These are phyloP conservation scores for Apiospora hydei DNA, from an alignment of 2,329 filamentous ascomycete species.

Conservation along the genomic window DNA sequence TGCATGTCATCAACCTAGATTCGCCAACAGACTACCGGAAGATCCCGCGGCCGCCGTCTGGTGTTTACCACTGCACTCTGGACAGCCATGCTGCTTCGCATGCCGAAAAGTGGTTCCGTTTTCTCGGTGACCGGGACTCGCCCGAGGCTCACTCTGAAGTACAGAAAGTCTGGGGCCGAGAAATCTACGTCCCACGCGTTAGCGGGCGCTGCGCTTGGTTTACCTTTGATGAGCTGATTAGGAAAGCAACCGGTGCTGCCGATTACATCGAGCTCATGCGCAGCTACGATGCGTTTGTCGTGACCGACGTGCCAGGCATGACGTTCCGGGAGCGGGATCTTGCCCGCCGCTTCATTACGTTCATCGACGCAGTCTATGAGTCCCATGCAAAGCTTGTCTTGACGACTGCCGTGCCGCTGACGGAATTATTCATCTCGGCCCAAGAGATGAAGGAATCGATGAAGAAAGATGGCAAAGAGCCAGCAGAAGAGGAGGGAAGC, in stretches of 20 bases:
- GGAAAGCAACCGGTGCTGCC: conserved; percentile 85
- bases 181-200: conserved; percentile 85
- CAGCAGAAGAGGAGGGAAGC: conserved; percentile 48
- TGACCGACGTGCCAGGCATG: conserved; percentile 94
- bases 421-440: conserved; percentile 83
- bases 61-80: conserved; percentile 91
- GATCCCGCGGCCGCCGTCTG: conserved; percentile 89
- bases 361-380: conserved; percentile 97
- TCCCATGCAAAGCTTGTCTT: conserved; percentile 91
- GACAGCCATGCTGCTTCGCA: conserved; percentile 80
- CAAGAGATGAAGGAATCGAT: conserved; percentile 71
- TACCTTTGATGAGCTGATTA: conserved; percentile 91
- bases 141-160: conserved; percentile 77
- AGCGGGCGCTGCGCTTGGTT: conserved; percentile 91
- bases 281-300: conserved; percentile 89
- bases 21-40: conserved; percentile 97
- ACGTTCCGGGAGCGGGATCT: conserved; percentile 84
- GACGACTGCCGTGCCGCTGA: conserved; percentile 85
- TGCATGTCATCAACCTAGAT: conserved; percentile 93
- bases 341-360: conserved; percentile 93
- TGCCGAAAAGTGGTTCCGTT: conserved; percentile 94
- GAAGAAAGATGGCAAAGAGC: conserved; percentile 52
- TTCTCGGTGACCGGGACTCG: conserved; percentile 84
- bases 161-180: conserved; percentile 90
- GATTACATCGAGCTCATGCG: conserved; percentile 94